Base-by-base conservation (phyloP, 2,329 filamentous ascomycete genomes). In the Bisporella sp. region DNA sequence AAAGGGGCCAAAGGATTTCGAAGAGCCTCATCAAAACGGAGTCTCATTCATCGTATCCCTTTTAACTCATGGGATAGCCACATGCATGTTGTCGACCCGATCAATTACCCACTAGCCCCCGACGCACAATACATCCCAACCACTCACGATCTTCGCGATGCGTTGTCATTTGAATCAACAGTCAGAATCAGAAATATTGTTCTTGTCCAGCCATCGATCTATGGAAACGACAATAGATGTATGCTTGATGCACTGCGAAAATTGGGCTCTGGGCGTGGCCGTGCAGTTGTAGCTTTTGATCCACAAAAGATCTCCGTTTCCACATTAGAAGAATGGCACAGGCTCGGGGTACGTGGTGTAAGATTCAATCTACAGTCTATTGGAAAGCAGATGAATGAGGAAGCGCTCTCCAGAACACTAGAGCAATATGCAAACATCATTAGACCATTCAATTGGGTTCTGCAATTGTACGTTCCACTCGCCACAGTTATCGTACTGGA, bases 51-150 rank as follows among this genome's bases (percentile, higher is more conserved):
- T n/a, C 29, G 6, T 12, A 47, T 84, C 33, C 70, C 82, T 45
- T 9, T 30, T 11, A 46, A 46, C 11, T 45, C 51, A 11, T 53
- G 51, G 51, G 51, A 53, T 9, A 69, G 78, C 48, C 83, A 79
- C 61, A 83, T 84, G 78, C 81, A 84, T 62, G 73, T 84, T 32
- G 69, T 82, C 46, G 76, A 81, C 47, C 77, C 76, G 0, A 59
- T 66, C 21, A 62, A 62, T 6, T 83, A 77, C 59, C 72, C 76
- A 1, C 62, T 81, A 6, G 66, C 69, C 30, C 53, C 69, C 6
- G 59, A 66, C 31, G 78, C 79, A 33, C 65, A 69, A 54, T 84
- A 84, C 64, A 65, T 63, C 13, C 78, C 80, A 3, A 61, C 63
- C 3, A 57, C 70, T 9, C 73, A 79, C 57, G 75, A 71, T 2